Conservation (phyloP, 2,329 filamentous ascomycete species). For the Colletotrichum coccodes region DNA sequence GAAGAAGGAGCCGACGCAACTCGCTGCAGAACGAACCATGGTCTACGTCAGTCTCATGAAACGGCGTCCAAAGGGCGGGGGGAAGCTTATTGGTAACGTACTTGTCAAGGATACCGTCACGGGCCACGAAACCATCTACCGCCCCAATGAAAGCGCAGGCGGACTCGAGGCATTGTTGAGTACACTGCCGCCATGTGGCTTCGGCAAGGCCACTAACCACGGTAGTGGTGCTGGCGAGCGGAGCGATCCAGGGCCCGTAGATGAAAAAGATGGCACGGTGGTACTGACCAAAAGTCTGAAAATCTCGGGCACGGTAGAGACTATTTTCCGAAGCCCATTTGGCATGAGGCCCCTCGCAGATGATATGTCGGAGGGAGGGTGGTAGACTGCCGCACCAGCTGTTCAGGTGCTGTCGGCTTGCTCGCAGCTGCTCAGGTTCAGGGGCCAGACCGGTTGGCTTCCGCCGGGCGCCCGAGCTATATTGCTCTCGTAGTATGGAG, state of each 20-base stretch:
- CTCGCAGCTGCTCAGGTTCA: not conserved
- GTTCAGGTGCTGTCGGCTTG: not conserved
- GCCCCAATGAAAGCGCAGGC: not conserved
- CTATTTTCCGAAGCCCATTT: not conserved
- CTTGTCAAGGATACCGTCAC: not conserved
- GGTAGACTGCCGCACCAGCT: not conserved
- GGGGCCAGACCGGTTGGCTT: no score
- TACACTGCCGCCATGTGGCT: not conserved
- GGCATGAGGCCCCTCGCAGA: not conserved
- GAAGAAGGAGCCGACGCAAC: not conserved
- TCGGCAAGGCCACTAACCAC: not conserved
- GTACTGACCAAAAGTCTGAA: not conserved
- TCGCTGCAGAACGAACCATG: not conserved
- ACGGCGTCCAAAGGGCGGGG: not conserved
- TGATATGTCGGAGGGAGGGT: not conserved
- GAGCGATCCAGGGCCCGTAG: not conserved
- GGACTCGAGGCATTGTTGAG: not conserved
- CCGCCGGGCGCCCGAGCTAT: not conserved
- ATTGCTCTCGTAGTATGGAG: not conserved
- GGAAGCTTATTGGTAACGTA: no score
- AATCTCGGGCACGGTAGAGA: not conserved
- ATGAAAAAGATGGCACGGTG: not conserved
- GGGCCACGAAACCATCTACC: not conserved
- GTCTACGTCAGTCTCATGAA: not conserved
- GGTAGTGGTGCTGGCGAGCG: not conserved